Evolutionary conservation across 257 asterid genomes (phyloP).

Genomic region (Paraleonurus japonicus): DNA sequence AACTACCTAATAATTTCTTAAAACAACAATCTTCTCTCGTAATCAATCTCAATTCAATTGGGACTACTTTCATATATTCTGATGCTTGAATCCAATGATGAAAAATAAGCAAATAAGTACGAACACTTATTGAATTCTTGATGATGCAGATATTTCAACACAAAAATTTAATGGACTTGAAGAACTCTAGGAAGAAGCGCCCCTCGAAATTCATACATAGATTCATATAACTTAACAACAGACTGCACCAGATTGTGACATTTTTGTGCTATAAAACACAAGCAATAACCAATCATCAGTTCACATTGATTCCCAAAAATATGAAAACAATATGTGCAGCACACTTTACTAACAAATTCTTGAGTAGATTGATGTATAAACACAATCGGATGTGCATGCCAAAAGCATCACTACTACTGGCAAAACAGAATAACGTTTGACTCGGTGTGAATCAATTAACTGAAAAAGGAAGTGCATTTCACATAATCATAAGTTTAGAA

Average conservation of each 20-base stretch:
- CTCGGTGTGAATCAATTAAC: neutral
- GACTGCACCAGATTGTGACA: constrained; percentile 6
- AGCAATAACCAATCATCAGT: constrained; percentile 1
- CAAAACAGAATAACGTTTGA: neutral
- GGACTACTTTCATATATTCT: constrained; percentile 6
- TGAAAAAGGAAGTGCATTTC: neutral
- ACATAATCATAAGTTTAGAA: neutral
- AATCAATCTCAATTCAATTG: constrained; percentile 4
- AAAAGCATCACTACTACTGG: constrained; percentile 5
- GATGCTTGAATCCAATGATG: constrained; percentile 12
- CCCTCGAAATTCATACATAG: neutral
- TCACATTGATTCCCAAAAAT: neutral
- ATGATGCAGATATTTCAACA: neutral
- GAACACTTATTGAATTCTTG: neutral
- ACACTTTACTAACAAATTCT: neutral
- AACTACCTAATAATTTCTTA: neutral
- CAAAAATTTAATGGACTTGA: neutral
- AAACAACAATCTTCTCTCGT: neutral
- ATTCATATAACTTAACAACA: neutral
- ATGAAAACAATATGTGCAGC: neutral
- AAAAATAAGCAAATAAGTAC: neutral
- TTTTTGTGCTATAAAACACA: constrained; percentile 6
- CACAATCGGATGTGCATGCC: neutral
- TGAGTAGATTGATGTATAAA: constrained; percentile 7
- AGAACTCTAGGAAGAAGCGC: neutral